A percentile compares a stretch with the other conserved stretches of the same genome.
These are phyloP conservation scores for Porpolomopsis calyptriformis DNA, from an alignment of 768 basidiomycete genomes.

Conservation along the genomic window DNA sequence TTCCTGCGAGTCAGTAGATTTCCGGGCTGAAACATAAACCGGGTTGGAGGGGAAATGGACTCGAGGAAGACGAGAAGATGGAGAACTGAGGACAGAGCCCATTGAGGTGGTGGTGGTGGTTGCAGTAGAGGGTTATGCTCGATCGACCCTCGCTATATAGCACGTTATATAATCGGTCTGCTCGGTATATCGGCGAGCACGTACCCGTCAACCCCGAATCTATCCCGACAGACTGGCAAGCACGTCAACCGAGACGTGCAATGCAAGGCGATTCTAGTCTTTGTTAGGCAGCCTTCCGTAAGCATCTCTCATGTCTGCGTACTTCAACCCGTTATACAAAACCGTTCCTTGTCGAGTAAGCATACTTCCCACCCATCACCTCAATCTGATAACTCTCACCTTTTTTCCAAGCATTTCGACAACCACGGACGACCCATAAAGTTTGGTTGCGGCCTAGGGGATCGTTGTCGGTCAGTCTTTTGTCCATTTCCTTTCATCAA, in stretches of 20 bases:
- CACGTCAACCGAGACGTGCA: too few species aligned
- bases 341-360: slow-evolving; percentile 39
- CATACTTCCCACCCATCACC: neutral
- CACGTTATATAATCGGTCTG: too few species aligned
- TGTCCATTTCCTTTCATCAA: neutral
- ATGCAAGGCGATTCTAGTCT: too few species aligned
- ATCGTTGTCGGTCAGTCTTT: slow-evolving; percentile 37
- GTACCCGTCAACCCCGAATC: too few species aligned
- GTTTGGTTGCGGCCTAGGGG: slow-evolving; percentile 37
- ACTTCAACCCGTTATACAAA: slow-evolving; percentile 27
- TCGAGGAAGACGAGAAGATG: slow-evolving; percentile 13
- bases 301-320: too few species aligned
- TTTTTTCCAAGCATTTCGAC: slow-evolving; percentile 36
- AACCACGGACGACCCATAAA: slow-evolving; percentile 30
- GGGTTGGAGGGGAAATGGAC: slow-evolving; percentile 34
- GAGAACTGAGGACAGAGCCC: slow-evolving; percentile 20
- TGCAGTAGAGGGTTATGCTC: too few species aligned
- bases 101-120: slow-evolving; percentile 9
- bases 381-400: neutral
- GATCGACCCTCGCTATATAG: too few species aligned
- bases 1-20: slow-evolving; percentile 20
- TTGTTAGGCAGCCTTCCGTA: too few species aligned
- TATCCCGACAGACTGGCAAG: too few species aligned
- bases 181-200: neutral
- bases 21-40: slow-evolving; percentile 25